Evolutionary conservation across 2,329 filamentous ascomycete genomes (phyloP), one percentile per base, ranked within the genome.

Genomic region (Sphaerostilbella broomeana): DNA sequence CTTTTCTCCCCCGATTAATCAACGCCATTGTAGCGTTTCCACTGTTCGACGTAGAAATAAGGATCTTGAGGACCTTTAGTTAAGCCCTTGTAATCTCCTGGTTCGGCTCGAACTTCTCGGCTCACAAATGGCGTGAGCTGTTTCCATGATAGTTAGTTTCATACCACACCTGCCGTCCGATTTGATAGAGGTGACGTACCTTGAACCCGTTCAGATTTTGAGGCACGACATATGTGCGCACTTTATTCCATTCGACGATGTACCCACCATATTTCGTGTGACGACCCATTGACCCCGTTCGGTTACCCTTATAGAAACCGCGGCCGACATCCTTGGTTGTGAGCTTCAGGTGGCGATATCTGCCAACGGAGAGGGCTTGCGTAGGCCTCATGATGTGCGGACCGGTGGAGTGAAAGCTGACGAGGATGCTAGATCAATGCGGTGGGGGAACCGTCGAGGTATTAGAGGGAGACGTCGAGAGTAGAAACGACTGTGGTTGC

Each of bases 291-390:
- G 84, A 79, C 2, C 92, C 92, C 1, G 87, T 83, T 32, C 89
- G 75, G 54, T 84, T 95, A 59, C 92, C 92, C 73, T 97, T 97
- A 79, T 98, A 98, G 77, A 82, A 98, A 51, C 89, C 90, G 59
- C 87, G 86, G 61, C 84, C 85, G 60, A 90, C 82, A 64, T 92
- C 82, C 68, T 98, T 98, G 51, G 90, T 94, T 10, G 86, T 95
- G 56, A 98, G 77, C 38, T 75, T 73, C 43, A 89, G 70, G 57
- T 90, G 87, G 63, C 81, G 77, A 55, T 87, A 75, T 42, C 77
- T 75, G 59, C 79, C 67, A 55, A 79, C 68, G 52, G 75, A 73
- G 54, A 94, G 79, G 48, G 68, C 61, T 55, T 76, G 70, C 12
- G 84, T 85, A 40, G 84, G 76, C 60, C 77, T 74, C 79, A 85